A percentile compares a stretch with the other conserved stretches of the same genome.
Conservation (phyloP, 176 grass and related monocot genomes). For the Triticum monococcum region DNA sequence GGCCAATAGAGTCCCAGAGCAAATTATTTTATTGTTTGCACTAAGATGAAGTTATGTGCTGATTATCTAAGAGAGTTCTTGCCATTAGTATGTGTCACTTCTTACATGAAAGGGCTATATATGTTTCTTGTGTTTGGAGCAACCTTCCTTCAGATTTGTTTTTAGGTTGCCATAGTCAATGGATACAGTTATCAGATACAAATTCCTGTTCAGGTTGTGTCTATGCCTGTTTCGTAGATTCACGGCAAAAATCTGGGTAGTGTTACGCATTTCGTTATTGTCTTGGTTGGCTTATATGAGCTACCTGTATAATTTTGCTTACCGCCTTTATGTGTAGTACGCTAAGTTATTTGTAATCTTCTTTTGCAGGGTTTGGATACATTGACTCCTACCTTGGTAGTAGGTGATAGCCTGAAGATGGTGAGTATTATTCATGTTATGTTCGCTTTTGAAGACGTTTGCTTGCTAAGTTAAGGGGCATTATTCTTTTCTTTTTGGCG, state of each 20-base stretch:
- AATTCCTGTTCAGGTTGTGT: neutral
- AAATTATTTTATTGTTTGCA: neutral
- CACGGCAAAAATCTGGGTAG: neutral
- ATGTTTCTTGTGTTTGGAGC: conserved; percentile 16
- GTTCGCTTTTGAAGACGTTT: neutral
- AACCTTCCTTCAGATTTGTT: neutral
- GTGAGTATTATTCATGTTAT: conserved; percentile 30
- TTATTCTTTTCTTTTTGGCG: neutral
- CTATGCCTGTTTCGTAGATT: neutral
- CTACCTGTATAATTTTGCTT: neutral
- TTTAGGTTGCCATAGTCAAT: neutral
- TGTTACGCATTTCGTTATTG: neutral
- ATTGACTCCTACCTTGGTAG: conserved; percentile 49
- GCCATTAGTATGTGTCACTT: neutral
- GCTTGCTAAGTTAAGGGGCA: neutral
- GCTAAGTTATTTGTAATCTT: conserved; percentile 21
- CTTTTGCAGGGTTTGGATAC: conserved; percentile 80
- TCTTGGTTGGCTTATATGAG: neutral
- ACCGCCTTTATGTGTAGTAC: neutral
- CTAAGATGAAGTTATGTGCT: neutral
- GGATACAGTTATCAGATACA: neutral
- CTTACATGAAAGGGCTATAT: neutral
- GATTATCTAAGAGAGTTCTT: neutral
- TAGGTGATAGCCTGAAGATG: conserved; percentile 66
- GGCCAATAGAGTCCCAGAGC: neutral